phyloP scores from a whole-genome alignment of 495 filamentous ascomycete genomes.

The Neurospora sp. region DNA sequence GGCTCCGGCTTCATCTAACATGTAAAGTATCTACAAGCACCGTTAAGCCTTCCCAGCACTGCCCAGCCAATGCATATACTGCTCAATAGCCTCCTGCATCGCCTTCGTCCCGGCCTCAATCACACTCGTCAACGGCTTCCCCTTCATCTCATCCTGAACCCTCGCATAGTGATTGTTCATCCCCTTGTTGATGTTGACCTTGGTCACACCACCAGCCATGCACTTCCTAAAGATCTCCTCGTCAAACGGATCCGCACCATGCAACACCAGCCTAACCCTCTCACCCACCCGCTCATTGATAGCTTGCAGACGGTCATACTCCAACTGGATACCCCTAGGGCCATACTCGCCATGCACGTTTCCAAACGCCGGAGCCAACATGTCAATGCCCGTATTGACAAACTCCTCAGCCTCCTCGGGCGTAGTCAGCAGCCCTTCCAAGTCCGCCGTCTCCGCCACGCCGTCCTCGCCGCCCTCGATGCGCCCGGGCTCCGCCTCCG shows the following conservation, averaged over 20 bases:
- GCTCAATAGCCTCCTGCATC: constrained; percentile 69
- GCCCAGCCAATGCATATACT: constrained; percentile 62
- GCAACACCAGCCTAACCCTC: constrained; percentile 58
- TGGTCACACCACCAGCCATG: constrained; percentile 60
- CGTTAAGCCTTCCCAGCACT: constrained; percentile 50
- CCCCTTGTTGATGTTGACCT: constrained; percentile 78
- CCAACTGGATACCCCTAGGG: constrained; percentile 58
- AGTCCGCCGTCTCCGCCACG: constrained; percentile 61
- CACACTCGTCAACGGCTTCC: constrained; percentile 57
- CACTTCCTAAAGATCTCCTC: constrained; percentile 57
- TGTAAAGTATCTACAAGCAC: not conserved
- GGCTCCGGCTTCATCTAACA: not conserved
- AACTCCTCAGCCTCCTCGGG: constrained; percentile 69
- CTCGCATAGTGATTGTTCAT: constrained; percentile 62
- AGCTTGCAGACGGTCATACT: constrained; percentile 56
- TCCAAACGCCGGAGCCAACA: constrained; percentile 75
- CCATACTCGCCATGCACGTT: constrained; percentile 84
- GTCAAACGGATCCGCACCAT: constrained; percentile 69
- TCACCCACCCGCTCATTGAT: constrained; percentile 55
- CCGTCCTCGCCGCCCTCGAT: constrained; percentile 84
- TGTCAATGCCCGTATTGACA: constrained; percentile 69
- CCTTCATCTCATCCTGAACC: constrained; percentile 56
- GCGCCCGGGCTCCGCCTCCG: constrained; percentile 71
- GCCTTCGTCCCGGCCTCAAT: constrained; percentile 61
- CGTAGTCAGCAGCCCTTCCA: constrained; percentile 68